These are phyloP conservation scores for Gigaspora rosea DNA, from an alignment of 192 early-diverging fungal genomes.

Conservation along the genomic window DNA sequence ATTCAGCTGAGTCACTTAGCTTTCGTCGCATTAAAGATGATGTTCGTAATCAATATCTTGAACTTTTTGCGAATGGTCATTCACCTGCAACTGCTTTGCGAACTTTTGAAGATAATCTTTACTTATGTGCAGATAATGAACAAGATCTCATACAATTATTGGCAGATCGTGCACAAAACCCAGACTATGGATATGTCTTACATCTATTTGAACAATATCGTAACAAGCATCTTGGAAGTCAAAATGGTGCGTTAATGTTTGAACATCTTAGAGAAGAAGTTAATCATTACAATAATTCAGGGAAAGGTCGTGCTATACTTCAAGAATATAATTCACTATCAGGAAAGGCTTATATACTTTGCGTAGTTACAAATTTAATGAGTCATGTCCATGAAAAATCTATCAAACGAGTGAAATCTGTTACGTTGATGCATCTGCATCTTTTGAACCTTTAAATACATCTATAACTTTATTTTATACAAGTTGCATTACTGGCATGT, in stretches of 20 bases:
- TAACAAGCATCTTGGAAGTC: conserved; percentile 3
- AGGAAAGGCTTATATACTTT: background rate
- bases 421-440: background rate
- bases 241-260: background rate
- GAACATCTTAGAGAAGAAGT: background rate
- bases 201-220: conserved; percentile 9
- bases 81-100: background rate
- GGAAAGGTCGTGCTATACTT: background rate
- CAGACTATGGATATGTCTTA: conserved; percentile 3
- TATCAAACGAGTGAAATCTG: background rate
- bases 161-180: background rate
- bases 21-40: background rate
- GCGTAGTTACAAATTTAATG: background rate
- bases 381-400: background rate
- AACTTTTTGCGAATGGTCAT: background rate
- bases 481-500: background rate
- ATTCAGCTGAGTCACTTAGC: background rate
- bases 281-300: background rate
- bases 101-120: background rate
- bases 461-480: background rate
- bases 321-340: background rate
- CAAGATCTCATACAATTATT: background rate
- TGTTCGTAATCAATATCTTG: background rate
- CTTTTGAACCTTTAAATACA: background rate
- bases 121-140: background rate